Evolutionary conservation across 2,329 filamentous ascomycete species (phyloP), one percentile per base, ranked within the genome.

Genomic region (Plectosphaerella sp.): DNA sequence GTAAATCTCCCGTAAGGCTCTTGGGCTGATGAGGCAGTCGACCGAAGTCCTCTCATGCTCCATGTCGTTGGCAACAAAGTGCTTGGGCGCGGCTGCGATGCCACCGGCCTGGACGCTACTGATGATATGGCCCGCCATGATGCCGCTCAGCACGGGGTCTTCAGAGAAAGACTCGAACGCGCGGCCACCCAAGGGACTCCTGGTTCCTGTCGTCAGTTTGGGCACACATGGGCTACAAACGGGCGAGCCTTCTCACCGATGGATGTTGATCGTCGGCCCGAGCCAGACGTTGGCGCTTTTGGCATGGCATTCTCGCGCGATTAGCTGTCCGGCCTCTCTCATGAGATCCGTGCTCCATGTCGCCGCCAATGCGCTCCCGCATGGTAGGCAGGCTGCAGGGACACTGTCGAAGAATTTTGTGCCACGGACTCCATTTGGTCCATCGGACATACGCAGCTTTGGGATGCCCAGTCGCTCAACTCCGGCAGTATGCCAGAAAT

Each of bases 261-360:
- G 72, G 45, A 74, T 72, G 58, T 70, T 75, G 54, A 76, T 71
- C 0, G 73, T 77, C 4, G 87, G 87, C 7, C 86, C 87, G 14
- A 90, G 75, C 57, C 86, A 79, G 10, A 89, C 77, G 62, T 90
- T 85, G n/a, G 86, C 76, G 54, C 87, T 86, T 69, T 91, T 91
- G 50, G 59, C 56, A 3, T 56, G 58, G 1, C 58, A 60, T 36
- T 65, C 50, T 11, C 41, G 18, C 4, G 52, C 57, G 16, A 59
- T 78, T 49, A 72, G 72, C 56, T 64, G 67, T 35, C 79, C 79
- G 16, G 77, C 73, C 59, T 76, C 67, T 46, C 77, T 69, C 2
- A 83, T 71, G 10, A 84, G 72, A 6, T 73, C 64, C 28, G 69
- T 66, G 64, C 85, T 82, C 62, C 79, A 85, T 22, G 81, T 84